Evolutionary conservation across 768 basidiomycete species (phyloP), one percentile per base, ranked within the genome.

Genomic region (Psilocybe sp.): DNA sequence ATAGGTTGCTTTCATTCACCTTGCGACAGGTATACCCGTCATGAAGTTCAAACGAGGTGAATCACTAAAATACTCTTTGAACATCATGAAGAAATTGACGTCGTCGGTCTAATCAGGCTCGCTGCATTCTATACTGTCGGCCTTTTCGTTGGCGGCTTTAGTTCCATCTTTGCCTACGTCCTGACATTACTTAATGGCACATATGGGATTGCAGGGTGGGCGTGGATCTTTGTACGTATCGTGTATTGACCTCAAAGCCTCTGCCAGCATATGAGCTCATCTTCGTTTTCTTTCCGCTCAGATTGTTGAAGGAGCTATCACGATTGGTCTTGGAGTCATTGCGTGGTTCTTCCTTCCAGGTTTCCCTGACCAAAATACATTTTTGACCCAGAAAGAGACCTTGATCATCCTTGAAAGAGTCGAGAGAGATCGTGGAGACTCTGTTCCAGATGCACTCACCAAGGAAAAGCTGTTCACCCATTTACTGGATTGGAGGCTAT

Each of bases 381-480:
- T 79, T 52, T 65, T 79, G 39, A 69, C 65, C 5, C 31, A 60
- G 38, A 69, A 71, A 42, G 65, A 79, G 51, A 78, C 78, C 1
- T 57, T 60, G 5, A 57, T 78, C 5, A 57, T 79, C 20, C 58
- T 79, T 32, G 60, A 64, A 37, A 69, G 78, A n/a, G 66, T 79
- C 13, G 73, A 78, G 56, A 64, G 64, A 31, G 79, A 80, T 57
- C 71, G 77, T 34, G 77, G 77, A 14, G 77, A 79, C 54, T 74
- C 78, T 11, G 46, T 77, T 10, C 75, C 78, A 38, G 79, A 79
- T 53, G 34, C 51, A 5, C 56, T 77, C 32, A 70, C 73, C 9
- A 50, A 55, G 41, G 50, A 61, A 37, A 76, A 76, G 50, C 51
- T 73, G n/a, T 40, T 69, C 35, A 46, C 48, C 31, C 71, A 76